Percentiles rank a stretch among this genome's conserved stretches.
phyloP scores from a whole-genome alignment of 768 basidiomycete genomes.

The Suillus clintonianus region DNA sequence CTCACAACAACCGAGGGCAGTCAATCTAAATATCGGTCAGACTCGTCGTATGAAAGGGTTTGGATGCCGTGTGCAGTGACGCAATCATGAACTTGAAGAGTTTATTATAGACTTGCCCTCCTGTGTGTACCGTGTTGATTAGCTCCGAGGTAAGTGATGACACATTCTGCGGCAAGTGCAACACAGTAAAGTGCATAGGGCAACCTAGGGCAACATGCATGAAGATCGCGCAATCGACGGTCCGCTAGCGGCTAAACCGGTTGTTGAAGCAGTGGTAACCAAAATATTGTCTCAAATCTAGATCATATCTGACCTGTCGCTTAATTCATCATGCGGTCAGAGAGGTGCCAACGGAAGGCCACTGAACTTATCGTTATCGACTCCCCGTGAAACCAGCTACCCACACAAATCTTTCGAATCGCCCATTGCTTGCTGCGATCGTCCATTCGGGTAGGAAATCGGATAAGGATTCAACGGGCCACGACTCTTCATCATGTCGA shows the following conservation, averaged over 20 bases:
- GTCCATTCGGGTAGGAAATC: not conserved
- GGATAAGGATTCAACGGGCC: not conserved
- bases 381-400: not conserved
- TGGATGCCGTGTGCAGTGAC: not conserved
- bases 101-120: not conserved
- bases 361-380: not conserved
- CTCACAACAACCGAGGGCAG: too few relatives aligned
- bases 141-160: not conserved
- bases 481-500: not conserved
- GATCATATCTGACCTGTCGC: not conserved
- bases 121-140: not conserved
- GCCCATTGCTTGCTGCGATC: not conserved
- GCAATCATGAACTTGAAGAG: slow-evolving; percentile 13
- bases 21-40: slow-evolving; percentile 79
- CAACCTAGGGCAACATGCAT: not conserved
- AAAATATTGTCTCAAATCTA: not conserved
- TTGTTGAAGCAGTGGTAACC: not conserved
- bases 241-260: not conserved
- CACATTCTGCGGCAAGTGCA: not conserved
- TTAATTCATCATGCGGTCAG: not conserved
- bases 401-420: not conserved
- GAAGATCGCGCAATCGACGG: not conserved
- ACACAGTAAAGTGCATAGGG: not conserved
- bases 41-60: slow-evolving; percentile 4
- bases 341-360: not conserved